A percentile compares a stretch with the other conserved stretches of the same genome.
These are phyloP conservation scores for Neckera pumila DNA, from an alignment of 225 moss, liverwort and hornwort genomes.

Conservation along the genomic window DNA sequence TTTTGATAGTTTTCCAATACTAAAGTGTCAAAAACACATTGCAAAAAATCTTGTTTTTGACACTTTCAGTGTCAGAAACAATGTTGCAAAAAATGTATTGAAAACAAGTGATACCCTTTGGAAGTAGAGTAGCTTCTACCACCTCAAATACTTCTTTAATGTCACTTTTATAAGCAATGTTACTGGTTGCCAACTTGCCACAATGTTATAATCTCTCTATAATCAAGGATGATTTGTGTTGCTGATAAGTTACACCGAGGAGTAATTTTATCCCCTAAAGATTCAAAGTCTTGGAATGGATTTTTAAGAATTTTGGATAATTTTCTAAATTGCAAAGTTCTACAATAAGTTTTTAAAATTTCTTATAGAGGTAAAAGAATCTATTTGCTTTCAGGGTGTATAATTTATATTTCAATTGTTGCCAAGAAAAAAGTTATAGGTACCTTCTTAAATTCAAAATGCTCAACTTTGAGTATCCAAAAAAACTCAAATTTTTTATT, in stretches of 20 bases:
- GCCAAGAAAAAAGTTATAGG: not conserved
- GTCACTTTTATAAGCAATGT: not conserved
- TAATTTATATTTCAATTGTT: not conserved
- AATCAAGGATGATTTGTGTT: not conserved
- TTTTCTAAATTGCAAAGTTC: not conserved
- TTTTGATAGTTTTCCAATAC: not conserved
- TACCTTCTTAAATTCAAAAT: not conserved
- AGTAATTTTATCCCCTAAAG: not conserved
- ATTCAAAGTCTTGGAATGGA: not conserved
- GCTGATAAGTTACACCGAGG: not conserved
- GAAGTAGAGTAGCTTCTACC: not conserved
- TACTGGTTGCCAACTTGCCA: not conserved
- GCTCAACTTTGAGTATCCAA: accelerated
- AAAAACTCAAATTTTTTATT: not conserved
- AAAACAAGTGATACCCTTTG: accelerated
- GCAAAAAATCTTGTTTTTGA: not conserved
- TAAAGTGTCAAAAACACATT: not conserved
- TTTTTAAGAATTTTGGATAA: not conserved
- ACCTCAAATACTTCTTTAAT: not conserved
- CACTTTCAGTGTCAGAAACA: too few relatives aligned
- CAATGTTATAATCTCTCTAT: not conserved
- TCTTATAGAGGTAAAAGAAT: not conserved
- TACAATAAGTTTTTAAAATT: not conserved
- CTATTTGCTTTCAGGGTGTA: accelerated
- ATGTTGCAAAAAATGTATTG: not conserved